Evolutionary conservation across 179 eudicot species (phyloP).

Genomic region (Heliamphora pulchella): DNA sequence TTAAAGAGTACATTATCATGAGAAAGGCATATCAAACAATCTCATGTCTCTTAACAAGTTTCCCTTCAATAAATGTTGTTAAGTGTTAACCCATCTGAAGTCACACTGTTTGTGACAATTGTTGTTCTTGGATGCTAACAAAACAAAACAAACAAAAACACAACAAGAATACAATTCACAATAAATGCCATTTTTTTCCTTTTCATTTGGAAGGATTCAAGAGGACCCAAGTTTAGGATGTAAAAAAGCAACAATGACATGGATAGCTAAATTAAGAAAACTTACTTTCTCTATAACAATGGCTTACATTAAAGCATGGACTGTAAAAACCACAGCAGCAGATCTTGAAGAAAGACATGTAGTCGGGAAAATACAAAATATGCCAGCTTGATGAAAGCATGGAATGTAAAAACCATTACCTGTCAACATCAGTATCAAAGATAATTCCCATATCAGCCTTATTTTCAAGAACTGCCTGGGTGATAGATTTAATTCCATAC

Average conservation of each 20-base stretch:
- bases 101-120: constrained; percentile 96
- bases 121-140: constrained; percentile 95
- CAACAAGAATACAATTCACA: constrained; percentile 11
- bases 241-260: background rate
- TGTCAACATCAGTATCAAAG: constrained; percentile 97
- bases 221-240: background rate
- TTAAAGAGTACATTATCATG: constrained; percentile 3
- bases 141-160: constrained; percentile 12
- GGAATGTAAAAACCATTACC: constrained; percentile 37
- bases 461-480: constrained; percentile 75
- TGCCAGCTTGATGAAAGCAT: constrained; percentile 8
- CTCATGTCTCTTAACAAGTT: constrained; percentile 58
- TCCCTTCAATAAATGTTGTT: constrained; percentile 65
- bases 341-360: constrained; percentile 43
- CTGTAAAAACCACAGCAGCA: constrained; percentile 96
- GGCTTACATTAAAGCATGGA: constrained; percentile 92
- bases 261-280: constrained; percentile 18
- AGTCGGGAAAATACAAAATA: constrained; percentile 13
- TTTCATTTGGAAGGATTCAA: constrained; percentile 6
- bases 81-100: constrained; percentile 86
- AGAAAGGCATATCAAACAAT: background rate
- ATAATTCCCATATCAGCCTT: constrained; percentile 97
- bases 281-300: constrained; percentile 92
- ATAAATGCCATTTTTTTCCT: background rate
- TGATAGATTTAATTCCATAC: constrained; percentile 66